These are phyloP conservation scores for Oropetium thomaeum DNA, from an alignment of 176 grass and related monocot species.

Conservation along the genomic window DNA sequence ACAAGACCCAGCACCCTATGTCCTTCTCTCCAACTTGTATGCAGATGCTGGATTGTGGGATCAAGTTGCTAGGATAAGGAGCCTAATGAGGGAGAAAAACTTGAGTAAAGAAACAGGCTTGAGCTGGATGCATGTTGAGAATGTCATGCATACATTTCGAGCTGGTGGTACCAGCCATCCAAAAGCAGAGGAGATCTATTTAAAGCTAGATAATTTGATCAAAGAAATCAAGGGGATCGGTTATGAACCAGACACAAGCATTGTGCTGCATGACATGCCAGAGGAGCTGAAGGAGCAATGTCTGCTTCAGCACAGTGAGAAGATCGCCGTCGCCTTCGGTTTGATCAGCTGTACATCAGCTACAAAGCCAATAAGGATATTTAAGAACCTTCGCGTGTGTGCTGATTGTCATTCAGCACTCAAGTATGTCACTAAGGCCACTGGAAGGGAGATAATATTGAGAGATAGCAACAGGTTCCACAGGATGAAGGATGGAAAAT, in stretches of 20 bases:
- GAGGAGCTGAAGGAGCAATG: conserved; percentile 81
- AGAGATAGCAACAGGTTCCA: conserved; percentile 92
- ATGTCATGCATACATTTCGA: conserved; percentile 70
- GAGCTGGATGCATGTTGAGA: conserved; percentile 82
- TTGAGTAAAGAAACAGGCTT: conserved; percentile 84
- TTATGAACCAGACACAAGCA: conserved; percentile 67
- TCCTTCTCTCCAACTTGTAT: conserved; percentile 89
- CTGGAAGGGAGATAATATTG: conserved; percentile 63
- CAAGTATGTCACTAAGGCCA: conserved; percentile 70
- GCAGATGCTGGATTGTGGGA: conserved; percentile 80
- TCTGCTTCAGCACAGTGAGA: conserved; percentile 89
- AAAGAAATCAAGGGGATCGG: conserved; percentile 61
- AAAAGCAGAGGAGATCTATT: conserved; percentile 60
- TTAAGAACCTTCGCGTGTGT: conserved; percentile 86
- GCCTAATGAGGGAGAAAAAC: conserved; percentile 61
- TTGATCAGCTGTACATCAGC: conserved; percentile 49
- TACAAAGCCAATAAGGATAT: conserved; percentile 75
- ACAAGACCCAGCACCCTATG: conserved; percentile 71
- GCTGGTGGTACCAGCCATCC: conserved; percentile 68
- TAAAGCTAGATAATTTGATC: conserved; percentile 45
- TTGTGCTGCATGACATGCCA: conserved; percentile 72
- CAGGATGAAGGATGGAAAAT: conserved; percentile 63
- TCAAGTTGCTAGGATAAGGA: conserved; percentile 62
- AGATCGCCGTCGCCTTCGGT: conserved; percentile 74
- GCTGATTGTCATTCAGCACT: conserved; percentile 75